These are phyloP conservation scores for Globisporangium radiosum DNA, from an alignment of 352 stramenopile species.

Conservation along the genomic window DNA sequence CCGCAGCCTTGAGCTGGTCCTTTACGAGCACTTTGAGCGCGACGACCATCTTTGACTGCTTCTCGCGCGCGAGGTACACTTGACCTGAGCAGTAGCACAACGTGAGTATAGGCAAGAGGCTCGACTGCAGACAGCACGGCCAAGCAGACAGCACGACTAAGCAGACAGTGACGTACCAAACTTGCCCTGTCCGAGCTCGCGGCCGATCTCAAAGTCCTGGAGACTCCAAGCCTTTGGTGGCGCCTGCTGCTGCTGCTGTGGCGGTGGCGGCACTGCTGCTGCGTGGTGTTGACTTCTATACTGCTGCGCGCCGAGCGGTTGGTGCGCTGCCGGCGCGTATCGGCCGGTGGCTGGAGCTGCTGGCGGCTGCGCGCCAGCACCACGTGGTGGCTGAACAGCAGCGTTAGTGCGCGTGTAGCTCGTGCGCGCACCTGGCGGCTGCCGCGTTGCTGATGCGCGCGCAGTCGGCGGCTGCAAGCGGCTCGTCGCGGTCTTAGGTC, in stretches of 20 bases:
- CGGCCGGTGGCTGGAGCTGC: constrained; percentile 13
- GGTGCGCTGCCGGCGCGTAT: constrained; percentile 10
- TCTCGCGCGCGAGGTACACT: constrained; percentile 85
- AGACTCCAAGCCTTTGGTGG: constrained; percentile 66
- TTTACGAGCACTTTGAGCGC: constrained; percentile 91
- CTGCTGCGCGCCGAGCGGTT: constrained; percentile 6
- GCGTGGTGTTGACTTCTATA: constrained; percentile 10
- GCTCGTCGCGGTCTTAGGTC: background rate
- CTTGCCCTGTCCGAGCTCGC: constrained; percentile 78
- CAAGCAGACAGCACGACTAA: background rate
- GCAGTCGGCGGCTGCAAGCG: background rate
- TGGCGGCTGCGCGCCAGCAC: constrained; percentile 10
- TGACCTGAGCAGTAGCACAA: constrained; percentile 22
- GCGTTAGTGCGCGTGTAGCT: background rate
- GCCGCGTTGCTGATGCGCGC: background rate
- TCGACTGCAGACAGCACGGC: background rate
- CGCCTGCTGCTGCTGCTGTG: constrained; percentile 13
- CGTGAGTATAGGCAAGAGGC: background rate
- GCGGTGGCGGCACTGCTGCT: constrained; percentile 3
- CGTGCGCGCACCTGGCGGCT: background rate
- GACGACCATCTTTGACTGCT: constrained; percentile 69
- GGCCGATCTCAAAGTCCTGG: constrained; percentile 83
- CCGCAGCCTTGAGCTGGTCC: constrained; percentile 56
- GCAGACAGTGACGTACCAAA: constrained; percentile 39
- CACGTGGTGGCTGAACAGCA: background rate